A percentile compares a stretch with the other conserved stretches of the same genome.
Evolutionary conservation across 2,329 filamentous ascomycete genomes (phyloP).

Genomic region (Salinomyces thailandicus): DNA sequence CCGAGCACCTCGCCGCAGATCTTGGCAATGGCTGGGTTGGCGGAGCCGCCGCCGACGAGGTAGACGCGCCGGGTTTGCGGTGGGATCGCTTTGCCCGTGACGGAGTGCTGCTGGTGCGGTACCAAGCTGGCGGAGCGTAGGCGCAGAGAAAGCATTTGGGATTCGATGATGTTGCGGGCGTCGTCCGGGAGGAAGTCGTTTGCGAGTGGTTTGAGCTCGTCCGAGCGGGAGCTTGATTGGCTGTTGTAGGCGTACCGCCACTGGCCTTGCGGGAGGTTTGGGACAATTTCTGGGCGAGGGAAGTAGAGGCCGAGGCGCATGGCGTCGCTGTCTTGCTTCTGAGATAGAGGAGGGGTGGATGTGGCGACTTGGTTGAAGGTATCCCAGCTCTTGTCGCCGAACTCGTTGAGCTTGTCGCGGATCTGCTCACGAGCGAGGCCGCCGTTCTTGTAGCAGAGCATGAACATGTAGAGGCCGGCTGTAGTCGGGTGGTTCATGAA

Average conservation of each 20-base stretch:
- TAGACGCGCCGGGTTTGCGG: constrained; percentile 83
- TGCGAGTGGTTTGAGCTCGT: constrained; percentile 31
- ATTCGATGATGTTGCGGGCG: constrained; percentile 79
- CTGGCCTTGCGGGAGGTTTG: constrained; percentile 73
- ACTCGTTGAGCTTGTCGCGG: constrained; percentile 62
- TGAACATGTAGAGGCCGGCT: constrained; percentile 92
- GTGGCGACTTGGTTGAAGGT: constrained; percentile 67
- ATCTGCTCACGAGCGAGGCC: constrained; percentile 84
- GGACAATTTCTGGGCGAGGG: constrained; percentile 87
- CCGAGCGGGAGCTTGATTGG: constrained; percentile 32
- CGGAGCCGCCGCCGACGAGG: constrained; percentile 83
- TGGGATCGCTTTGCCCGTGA: constrained; percentile 49
- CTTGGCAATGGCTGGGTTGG: constrained; percentile 79
- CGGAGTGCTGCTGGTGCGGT: constrained; percentile 24
- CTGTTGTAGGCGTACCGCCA: constrained; percentile 68
- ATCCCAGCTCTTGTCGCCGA: constrained; percentile 53
- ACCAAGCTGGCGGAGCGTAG: constrained; percentile 74
- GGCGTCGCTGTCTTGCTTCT: constrained; percentile 40
- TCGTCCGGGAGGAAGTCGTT: constrained; percentile 49
- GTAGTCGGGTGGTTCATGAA: constrained; percentile 98
- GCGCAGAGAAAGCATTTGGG: constrained; percentile 84
- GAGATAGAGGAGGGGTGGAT: constrained; percentile 57
- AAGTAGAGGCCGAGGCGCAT: constrained; percentile 92
- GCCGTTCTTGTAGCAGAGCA: constrained; percentile 99
- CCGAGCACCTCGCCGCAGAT: constrained; percentile 83